Evolutionary conservation across 2,329 filamentous ascomycete genomes (phyloP), one percentile per base, ranked within the genome.

Genomic region (Reticulascus tulasneorum): DNA sequence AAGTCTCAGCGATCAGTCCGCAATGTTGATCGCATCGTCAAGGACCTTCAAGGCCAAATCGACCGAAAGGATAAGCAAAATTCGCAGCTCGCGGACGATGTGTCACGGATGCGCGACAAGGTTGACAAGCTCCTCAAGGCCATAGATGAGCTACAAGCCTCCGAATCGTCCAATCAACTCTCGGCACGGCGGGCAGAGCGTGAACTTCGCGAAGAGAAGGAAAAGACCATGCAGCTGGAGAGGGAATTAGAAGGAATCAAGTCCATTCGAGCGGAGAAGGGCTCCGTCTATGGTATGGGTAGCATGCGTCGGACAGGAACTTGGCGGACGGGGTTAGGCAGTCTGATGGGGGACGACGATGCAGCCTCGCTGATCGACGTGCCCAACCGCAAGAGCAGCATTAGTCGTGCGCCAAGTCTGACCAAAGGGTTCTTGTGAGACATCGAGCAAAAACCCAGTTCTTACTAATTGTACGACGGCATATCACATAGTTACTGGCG

Each of bases 21-120:
- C 52, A 95, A 94, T 56, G 84, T 96, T 18, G 93, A 97, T 65
- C 88, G 91, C 44, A 87, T 82, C 2, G 89, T 97, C 53, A 93
- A 93, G 62, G 93, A 97, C 60, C 76, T 97, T 17, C 87, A 96
- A 62, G 75, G 80, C 17, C 91, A 97, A 60, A 85, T 98, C 48
- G 89, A 95, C 30, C 86, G 93, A 50, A 87, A 89, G 50, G 91
- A 97, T 47, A 96, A 94, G 66, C 80, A 86, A 50, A 88, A 90
- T 51, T 56, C 71, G 6, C 83, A 93, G 54, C 72, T 95, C 13
- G 75, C 81, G 36, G 91, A 96, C 35, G 93, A 97, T 52, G 76
- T 95, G 38, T 71, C 73, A 48, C 86, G 91, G 46, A 82, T 88
- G 53, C 86, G 91, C 44, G 91, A 97, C 64, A 94, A 93, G 69